A percentile compares a stretch with the other conserved stretches of the same genome.
Conservation (phyloP, 164 flowering plant genomes). For the Aristolochia californica region DNA sequence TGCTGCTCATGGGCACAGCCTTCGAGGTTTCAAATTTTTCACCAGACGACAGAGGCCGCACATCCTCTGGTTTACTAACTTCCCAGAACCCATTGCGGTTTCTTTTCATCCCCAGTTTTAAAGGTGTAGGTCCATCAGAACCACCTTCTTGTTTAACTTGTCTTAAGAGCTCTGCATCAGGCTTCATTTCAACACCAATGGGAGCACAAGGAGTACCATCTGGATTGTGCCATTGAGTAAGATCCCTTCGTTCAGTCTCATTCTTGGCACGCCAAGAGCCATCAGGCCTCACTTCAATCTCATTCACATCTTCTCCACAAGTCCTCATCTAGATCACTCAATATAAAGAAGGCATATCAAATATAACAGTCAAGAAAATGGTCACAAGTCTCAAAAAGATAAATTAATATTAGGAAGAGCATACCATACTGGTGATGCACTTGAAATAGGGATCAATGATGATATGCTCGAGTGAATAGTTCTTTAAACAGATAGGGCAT, state of each 20-base stretch:
- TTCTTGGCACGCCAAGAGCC: slow-evolving; percentile 90
- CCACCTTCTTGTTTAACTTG: slow-evolving; percentile 59
- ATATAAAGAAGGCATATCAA: neutral
- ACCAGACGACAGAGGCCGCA: slow-evolving; percentile 33
- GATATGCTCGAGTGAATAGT: slow-evolving; percentile 69
- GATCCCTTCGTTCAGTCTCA: slow-evolving; percentile 59
- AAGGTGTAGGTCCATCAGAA: slow-evolving; percentile 49
- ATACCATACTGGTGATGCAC: slow-evolving; percentile 72
- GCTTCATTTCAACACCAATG: slow-evolving; percentile 26
- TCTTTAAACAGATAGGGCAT: slow-evolving; percentile 92
- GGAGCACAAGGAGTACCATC: slow-evolving; percentile 54
- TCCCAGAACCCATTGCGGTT: slow-evolving; percentile 71
- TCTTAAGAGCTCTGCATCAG: slow-evolving; percentile 29
- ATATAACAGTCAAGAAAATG: neutral
- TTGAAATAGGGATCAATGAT: slow-evolving; percentile 94
- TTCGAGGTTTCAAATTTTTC: slow-evolving; percentile 29
- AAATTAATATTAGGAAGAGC: neutral
- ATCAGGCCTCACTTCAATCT: slow-evolving; percentile 91
- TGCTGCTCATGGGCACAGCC: slow-evolving; percentile 66
- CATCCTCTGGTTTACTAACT: slow-evolving; percentile 65
- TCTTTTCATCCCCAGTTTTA: slow-evolving; percentile 64
- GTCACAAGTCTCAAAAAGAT: neutral
- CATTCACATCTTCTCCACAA: slow-evolving; percentile 85
- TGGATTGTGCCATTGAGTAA: slow-evolving; percentile 67
- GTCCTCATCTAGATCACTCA: slow-evolving; percentile 40